Evolutionary conservation across 2,329 filamentous ascomycete species (phyloP).

Genomic region (Epichloe sylvatica): DNA sequence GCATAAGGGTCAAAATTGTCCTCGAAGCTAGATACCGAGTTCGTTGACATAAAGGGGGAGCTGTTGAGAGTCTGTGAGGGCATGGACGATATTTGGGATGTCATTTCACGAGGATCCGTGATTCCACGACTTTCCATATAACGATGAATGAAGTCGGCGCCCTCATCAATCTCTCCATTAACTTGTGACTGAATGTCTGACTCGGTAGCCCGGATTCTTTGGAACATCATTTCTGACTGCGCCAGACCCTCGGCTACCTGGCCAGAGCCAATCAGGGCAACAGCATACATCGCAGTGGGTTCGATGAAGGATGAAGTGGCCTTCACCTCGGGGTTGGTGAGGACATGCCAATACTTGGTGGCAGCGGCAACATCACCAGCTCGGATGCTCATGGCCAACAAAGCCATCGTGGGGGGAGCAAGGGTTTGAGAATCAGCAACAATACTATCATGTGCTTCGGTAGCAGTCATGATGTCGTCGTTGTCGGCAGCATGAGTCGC

Average conservation of each 20-base stretch:
- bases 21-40: slow-evolving; percentile 50
- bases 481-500: slow-evolving; percentile 68
- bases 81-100: slow-evolving; percentile 31
- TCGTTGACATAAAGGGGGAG: slow-evolving; percentile 40
- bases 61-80: slow-evolving; percentile 27
- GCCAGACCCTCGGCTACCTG: slow-evolving; percentile 68
- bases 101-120: slow-evolving; percentile 37
- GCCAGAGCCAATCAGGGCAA: slow-evolving; percentile 75
- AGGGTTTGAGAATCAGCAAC: slow-evolving; percentile 34
- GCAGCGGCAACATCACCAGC: slow-evolving; percentile 66
- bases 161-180: slow-evolving; percentile 75
- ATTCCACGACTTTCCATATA: slow-evolving; percentile 46
- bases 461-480: slow-evolving; percentile 54
- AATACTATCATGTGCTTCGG: slow-evolving; percentile 49
- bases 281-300: slow-evolving; percentile 78
- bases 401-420: slow-evolving; percentile 55
- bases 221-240: slow-evolving; percentile 75
- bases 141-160: slow-evolving; percentile 50
- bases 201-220: slow-evolving; percentile 56
- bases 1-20: slow-evolving; percentile 87
- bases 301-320: slow-evolving; percentile 60
- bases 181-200: slow-evolving; percentile 39
- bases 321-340: slow-evolving; percentile 48
- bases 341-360: slow-evolving; percentile 64
- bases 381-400: slow-evolving; percentile 77